A percentile compares a stretch with the other conserved stretches of the same genome.
These are phyloP conservation scores for Trapa incisa DNA, from an alignment of 345 rosid species.

Conservation along the genomic window DNA sequence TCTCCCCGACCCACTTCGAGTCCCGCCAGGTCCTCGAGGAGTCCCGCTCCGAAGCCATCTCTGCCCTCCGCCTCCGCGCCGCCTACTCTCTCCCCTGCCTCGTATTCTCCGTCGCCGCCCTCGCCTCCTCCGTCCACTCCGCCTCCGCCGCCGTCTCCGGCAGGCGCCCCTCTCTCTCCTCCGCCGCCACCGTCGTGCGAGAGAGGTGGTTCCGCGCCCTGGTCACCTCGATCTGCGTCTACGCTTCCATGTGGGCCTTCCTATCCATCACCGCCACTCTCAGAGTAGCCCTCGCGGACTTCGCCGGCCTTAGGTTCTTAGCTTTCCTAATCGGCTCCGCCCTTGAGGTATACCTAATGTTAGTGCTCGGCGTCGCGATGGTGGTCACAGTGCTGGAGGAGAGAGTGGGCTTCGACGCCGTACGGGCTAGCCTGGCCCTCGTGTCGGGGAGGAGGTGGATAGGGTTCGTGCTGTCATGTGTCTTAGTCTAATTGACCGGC, in stretches of 20 bases:
- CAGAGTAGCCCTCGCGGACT: conserved; percentile 13
- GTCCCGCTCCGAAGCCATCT: conserved; percentile 43
- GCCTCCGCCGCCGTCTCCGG: conserved; percentile 29
- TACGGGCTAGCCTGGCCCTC: conserved; percentile 30
- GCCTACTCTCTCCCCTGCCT: conserved; percentile 36
- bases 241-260: conserved; percentile 30
- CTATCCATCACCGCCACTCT: conserved; percentile 19
- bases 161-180: conserved; percentile 17
- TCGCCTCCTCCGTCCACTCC: conserved; percentile 24
- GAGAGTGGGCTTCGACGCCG: conserved; percentile 46
- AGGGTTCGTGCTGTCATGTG: conserved; percentile 42
- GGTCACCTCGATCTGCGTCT: conserved; percentile 41
- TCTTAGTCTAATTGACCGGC: conserved; percentile 30
- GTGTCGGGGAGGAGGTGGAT: conserved; percentile 46
- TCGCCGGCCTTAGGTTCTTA: conserved; percentile 13
- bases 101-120: conserved; percentile 40
- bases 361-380: conserved; percentile 41
- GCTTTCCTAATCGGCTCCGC: conserved; percentile 19
- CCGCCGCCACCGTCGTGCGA: conserved; percentile 26
- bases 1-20: conserved; percentile 44
- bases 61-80: conserved; percentile 41
- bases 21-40: conserved; percentile 52
- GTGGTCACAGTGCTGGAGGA: conserved; percentile 56
- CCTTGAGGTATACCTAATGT: conserved; percentile 47
- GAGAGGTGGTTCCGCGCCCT: conserved; percentile 17